Percentiles rank a stretch among this genome's conserved stretches.
Evolutionary conservation across 768 basidiomycete species (phyloP).

Genomic region (Kwoniella sp.): DNA sequence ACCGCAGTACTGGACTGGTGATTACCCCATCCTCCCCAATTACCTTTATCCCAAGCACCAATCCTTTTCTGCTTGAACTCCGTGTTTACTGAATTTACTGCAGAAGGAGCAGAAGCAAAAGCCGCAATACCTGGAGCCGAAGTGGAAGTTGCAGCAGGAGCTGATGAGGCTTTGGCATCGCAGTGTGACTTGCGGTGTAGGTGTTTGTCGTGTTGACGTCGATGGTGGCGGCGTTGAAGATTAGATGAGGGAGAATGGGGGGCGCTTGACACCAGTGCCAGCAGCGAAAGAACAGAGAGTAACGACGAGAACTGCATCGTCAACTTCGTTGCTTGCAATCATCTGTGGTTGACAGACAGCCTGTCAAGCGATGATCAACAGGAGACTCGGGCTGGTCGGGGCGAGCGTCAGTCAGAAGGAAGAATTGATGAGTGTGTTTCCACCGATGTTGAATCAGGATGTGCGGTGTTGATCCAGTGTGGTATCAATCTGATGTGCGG

Average conservation of each 20-base stretch:
- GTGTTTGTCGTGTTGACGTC: neutral
- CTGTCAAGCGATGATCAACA: neutral
- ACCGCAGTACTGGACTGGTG: neutral
- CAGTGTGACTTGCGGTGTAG: neutral
- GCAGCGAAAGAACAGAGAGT: neutral
- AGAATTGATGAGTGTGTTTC: too few relatives aligned
- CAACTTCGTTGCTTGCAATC: too few relatives aligned
- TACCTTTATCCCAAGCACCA: slow-evolving; percentile 6
- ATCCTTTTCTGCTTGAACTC: neutral
- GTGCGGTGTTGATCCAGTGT: too few relatives aligned
- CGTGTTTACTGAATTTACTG: neutral
- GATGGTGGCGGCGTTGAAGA: neutral
- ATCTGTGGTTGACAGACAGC: too few relatives aligned
- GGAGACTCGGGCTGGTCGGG: too few relatives aligned
- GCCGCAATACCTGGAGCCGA: neutral
- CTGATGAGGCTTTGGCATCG: slow-evolving; percentile 1
- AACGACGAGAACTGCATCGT: neutral
- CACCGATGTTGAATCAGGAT: too few relatives aligned
- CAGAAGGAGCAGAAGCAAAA: neutral
- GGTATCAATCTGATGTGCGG: too few relatives aligned
- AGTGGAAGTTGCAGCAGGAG: too few relatives aligned
- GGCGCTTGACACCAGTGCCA: neutral
- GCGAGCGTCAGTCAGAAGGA: too few relatives aligned
- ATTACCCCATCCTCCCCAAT: neutral
- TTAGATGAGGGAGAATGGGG: neutral